Evolutionary conservation across 192 early-diverging fungal genomes (phyloP), one percentile per base, ranked within the genome.

Genomic region (Coemansia sp.): DNA sequence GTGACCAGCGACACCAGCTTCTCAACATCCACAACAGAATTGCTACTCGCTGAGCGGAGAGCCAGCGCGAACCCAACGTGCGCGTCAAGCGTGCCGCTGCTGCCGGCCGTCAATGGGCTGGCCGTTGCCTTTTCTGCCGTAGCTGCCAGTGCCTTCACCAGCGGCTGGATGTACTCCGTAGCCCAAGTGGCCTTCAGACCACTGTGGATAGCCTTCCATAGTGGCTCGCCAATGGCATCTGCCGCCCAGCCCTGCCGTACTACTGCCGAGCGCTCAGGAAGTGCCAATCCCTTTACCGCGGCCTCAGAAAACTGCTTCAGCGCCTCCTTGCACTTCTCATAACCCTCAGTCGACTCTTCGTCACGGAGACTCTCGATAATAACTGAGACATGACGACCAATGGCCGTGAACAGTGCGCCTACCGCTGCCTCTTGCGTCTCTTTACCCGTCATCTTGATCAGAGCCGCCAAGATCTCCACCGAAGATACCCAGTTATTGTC

Each of bases 381-480:
- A 87, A 87, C 18, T 75, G 84, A 22, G 62, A 69, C 15, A 83
- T 94, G 93, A 47, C 67, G 59, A 9, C 87, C 86, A 29, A 90
- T 71, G 10, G 89, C 89, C 20, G 87, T 67, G 29, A 95, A 88
- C 54, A 90, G 85, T 62, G 87, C 78, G 3, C 77, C 55, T 11
- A 91, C 84, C n/a, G 88, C 88, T 18, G 75, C 73, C 62, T 95
- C 95, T 57, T 92, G 89, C 13, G 89, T 86, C 75, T 97, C 95
- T 77, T 95, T 96, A 27, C 77, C 70, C 11, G 87, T 70, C 79
- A 96, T 90, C n/a, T 88, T 82, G 5, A 89, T 79, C 72, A 90
- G 77, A 7, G 82, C 87, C n/a, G 89, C 76, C 20, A 93, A 55
- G n/a, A 90, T 83, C 44, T 84, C 81, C 22, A 63, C 77, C 12